These are phyloP conservation scores for Colletotrichum sp. DNA, from an alignment of 2,329 filamentous ascomycete genomes.

Conservation along the genomic window DNA sequence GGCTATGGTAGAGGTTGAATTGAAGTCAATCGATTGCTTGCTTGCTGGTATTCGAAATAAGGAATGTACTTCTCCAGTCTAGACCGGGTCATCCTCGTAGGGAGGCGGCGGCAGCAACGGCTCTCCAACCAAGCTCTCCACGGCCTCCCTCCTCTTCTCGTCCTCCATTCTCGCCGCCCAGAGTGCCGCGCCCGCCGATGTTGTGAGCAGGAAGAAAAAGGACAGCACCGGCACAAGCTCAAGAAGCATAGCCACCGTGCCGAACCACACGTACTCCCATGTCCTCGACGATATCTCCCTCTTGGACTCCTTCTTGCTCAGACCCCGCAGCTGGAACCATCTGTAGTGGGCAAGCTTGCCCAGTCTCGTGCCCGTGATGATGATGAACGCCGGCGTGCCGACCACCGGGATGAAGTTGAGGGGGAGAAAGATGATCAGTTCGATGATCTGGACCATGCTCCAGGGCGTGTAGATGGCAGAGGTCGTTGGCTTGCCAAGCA, in stretches of 20 bases:
- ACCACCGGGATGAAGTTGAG: conserved; percentile 87
- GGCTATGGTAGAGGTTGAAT: background rate
- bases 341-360: conserved; percentile 91
- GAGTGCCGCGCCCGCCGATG: conserved; percentile 81
- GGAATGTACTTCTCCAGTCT: background rate
- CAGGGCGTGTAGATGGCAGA: conserved; percentile 85
- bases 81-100: conserved; percentile 42
- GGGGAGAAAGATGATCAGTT: conserved; percentile 79
- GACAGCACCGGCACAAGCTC: conserved; percentile 89
- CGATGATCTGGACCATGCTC: conserved; percentile 87
- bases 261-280: conserved; percentile 94
- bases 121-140: conserved; percentile 23
- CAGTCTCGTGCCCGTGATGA: conserved; percentile 85
- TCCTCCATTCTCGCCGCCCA: conserved; percentile 85
- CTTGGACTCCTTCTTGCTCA: conserved; percentile 76
- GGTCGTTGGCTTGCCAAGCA: conserved; percentile 81
- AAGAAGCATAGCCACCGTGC: conserved; percentile 80
- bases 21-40: background rate
- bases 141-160: conserved; percentile 38
- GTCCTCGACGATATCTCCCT: conserved; percentile 68
- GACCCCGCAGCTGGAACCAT: conserved; percentile 81
- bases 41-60: background rate
- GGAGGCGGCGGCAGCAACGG: conserved; percentile 37
- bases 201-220: conserved; percentile 94
- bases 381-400: conserved; percentile 83